Conservation (phyloP, 148 eudicot genomes). For the Chenopodium formosanum region DNA sequence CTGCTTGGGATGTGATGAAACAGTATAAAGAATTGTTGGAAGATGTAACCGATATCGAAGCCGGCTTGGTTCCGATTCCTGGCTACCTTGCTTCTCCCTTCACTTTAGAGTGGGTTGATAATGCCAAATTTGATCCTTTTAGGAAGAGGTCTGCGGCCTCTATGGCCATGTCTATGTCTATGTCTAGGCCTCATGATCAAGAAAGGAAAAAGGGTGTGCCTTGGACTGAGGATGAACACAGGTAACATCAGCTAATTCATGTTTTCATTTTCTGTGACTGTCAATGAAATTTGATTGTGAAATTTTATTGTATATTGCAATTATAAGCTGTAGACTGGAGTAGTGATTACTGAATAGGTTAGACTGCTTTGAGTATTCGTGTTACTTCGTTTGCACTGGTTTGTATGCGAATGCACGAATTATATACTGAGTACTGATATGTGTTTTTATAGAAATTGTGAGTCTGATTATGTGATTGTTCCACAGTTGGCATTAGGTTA, state of each 20-base stretch:
- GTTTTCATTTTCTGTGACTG: neutral
- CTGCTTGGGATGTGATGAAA: slow-evolving; percentile 60
- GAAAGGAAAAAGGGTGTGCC: slow-evolving; percentile 94
- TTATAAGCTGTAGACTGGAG: neutral
- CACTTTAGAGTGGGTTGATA: slow-evolving; percentile 53
- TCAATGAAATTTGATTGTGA: neutral
- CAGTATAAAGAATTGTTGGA: slow-evolving; percentile 66
- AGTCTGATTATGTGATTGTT: neutral
- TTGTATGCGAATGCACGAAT: neutral
- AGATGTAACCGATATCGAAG: slow-evolving; percentile 83
- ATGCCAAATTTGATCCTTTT: slow-evolving; percentile 37
- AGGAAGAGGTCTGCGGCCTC: slow-evolving; percentile 32
- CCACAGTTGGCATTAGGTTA: neutral
- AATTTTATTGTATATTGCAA: neutral
- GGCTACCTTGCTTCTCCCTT: slow-evolving; percentile 66
- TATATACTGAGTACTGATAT: neutral
- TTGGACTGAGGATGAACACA: slow-evolving; percentile 97
- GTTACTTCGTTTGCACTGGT: neutral
- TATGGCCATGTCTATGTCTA: neutral
- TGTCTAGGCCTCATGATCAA: slow-evolving; percentile 52
- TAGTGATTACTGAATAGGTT: neutral
- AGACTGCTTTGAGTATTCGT: neutral
- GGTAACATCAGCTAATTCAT: slow-evolving; percentile 30
- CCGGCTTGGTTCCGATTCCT: slow-evolving; percentile 76
- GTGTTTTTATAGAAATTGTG: neutral